These are phyloP conservation scores for Saturnispora sanitii DNA, from an alignment of 805 yeast species.

Conservation along the genomic window DNA sequence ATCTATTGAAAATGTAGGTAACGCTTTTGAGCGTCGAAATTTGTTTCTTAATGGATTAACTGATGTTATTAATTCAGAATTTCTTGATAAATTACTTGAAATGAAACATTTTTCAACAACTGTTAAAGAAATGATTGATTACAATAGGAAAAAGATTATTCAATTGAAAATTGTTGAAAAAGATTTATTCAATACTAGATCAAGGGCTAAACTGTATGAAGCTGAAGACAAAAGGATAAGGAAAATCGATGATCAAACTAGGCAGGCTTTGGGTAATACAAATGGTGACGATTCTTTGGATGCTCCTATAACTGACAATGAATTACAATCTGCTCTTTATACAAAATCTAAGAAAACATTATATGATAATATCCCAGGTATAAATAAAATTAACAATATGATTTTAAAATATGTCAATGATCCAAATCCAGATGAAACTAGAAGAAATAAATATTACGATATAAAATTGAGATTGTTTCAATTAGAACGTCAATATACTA, in stretches of 20 bases:
- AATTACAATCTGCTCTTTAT: constrained; percentile 24
- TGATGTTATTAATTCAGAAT: constrained; percentile 22
- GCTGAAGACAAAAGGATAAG: constrained; percentile 24
- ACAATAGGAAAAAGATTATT: constrained; percentile 26
- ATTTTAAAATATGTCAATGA: constrained; percentile 27
- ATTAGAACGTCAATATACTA: constrained; percentile 23
- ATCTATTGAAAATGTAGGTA: constrained; percentile 70
- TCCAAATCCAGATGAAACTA: constrained; percentile 27
- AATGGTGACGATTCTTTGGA: constrained; percentile 12
- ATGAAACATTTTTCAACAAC: constrained; percentile 25
- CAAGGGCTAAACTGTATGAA: constrained; percentile 21
- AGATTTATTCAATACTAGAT: constrained; percentile 18
- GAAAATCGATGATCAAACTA: constrained; percentile 25
- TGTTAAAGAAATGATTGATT: constrained; percentile 26
- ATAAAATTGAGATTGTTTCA: constrained; percentile 25
- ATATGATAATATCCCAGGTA: constrained; percentile 28
- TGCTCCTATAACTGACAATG: constrained; percentile 26
- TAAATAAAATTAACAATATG: constrained; percentile 27
- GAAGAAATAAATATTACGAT: constrained; percentile 24
- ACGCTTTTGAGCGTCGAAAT: constrained; percentile 67
- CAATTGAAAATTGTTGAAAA: constrained; percentile 25
- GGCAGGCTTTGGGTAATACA: constrained; percentile 17
- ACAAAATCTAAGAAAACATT: constrained; percentile 21
- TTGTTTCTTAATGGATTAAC: constrained; percentile 37
- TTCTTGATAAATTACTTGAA: constrained; percentile 28